Percentiles rank a stretch among this genome's conserved stretches.
Conservation (phyloP, 352 stramenopile species). For the Pythium biforme region DNA sequence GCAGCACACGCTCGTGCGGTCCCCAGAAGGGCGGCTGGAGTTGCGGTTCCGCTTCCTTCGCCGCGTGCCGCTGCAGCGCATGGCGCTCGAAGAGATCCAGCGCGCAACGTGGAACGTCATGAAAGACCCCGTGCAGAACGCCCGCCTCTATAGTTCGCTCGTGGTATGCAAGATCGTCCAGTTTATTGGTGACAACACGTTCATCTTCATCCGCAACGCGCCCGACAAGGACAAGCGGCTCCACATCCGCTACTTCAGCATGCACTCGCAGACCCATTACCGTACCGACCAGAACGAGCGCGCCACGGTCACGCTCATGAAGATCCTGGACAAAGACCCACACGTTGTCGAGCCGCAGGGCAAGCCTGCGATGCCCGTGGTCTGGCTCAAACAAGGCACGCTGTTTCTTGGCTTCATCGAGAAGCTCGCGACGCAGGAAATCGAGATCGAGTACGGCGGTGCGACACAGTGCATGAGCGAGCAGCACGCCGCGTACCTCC, state of each 20-base stretch:
- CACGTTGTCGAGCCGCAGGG: constrained; percentile 14
- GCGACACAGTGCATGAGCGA: constrained; percentile 19
- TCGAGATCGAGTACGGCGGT: constrained; percentile 31
- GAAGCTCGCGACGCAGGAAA: constrained; percentile 21
- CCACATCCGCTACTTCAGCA: constrained; percentile 29
- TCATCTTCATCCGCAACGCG: constrained; percentile 28
- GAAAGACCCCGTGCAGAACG: constrained; percentile 20
- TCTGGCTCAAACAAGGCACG: constrained; percentile 29
- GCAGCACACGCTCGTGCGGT: constrained; percentile 11
- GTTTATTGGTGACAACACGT: constrained; percentile 19
- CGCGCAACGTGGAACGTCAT: constrained; percentile 17
- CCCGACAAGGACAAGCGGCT: constrained; percentile 23
- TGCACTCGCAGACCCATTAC: constrained; percentile 27
- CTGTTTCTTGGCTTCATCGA: constrained; percentile 26
- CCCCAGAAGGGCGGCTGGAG: neutral
- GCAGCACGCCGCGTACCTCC: constrained; percentile 26
- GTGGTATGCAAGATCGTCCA: constrained; percentile 29
- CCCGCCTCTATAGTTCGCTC: constrained; percentile 25
- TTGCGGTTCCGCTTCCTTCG: constrained; percentile 25
- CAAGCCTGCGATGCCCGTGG: constrained; percentile 13
- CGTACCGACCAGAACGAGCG: constrained; percentile 18
- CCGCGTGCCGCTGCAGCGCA: constrained; percentile 13
- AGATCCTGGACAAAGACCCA: constrained; percentile 27
- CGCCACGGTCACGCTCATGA: constrained; percentile 26
- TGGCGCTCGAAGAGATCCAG: constrained; percentile 20